Conservation (phyloP, 305 asterid genomes). For the Solanum hybrid region DNA sequence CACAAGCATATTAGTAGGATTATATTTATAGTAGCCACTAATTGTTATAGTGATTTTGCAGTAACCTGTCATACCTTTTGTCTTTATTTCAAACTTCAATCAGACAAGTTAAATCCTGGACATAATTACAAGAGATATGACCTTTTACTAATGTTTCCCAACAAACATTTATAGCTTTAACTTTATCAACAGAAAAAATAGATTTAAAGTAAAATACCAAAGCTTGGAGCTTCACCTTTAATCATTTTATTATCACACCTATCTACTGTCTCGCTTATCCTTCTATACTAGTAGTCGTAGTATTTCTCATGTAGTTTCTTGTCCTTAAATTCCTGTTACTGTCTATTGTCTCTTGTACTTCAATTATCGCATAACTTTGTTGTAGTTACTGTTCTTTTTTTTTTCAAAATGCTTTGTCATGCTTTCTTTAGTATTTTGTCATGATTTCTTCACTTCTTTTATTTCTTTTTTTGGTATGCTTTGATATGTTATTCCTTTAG, state of each 20-base stretch:
- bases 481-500: background rate
- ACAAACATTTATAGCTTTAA: background rate
- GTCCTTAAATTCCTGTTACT: background rate
- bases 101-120: background rate
- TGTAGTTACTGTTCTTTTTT: background rate
- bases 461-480: background rate
- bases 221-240: background rate
- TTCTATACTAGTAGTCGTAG: background rate
- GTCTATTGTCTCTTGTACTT: background rate
- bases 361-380: background rate
- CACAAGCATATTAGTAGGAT: background rate
- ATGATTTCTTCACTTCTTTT: background rate
- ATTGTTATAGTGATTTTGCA: background rate
- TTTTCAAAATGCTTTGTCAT: background rate
- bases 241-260: background rate
- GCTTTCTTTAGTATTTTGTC: background rate
- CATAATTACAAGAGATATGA: background rate
- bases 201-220: background rate
- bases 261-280: background rate
- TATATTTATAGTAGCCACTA: background rate
- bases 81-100: background rate
- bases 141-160: background rate
- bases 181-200: background rate
- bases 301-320: background rate
- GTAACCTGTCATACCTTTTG: background rate